Evolutionary conservation across 2,329 filamentous ascomycete species (phyloP).

Genomic region (Botryotinia narcissicola): DNA sequence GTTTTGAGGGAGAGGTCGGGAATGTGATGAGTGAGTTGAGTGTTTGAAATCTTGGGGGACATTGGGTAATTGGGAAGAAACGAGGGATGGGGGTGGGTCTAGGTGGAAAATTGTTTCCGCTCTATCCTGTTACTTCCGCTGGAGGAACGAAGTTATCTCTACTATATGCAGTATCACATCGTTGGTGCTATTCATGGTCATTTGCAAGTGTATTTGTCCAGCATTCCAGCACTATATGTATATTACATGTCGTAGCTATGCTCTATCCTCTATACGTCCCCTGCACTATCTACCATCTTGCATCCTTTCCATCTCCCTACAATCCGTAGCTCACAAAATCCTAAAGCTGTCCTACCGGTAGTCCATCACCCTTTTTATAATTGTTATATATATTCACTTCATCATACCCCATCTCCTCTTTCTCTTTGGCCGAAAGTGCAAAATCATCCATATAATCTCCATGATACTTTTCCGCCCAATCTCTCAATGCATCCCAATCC

Average conservation of each 20-base stretch:
- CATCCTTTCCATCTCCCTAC: too few species aligned
- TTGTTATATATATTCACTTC: not conserved
- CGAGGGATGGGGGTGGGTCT: not conserved
- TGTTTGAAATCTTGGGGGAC: not conserved
- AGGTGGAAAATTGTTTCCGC: not conserved
- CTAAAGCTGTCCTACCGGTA: slow-evolving; percentile 4
- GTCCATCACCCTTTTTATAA: not conserved
- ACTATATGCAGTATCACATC: not conserved
- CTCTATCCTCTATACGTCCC: not conserved
- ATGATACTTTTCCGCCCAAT: slow-evolving; percentile 8
- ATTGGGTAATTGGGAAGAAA: not conserved
- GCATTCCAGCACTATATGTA: not conserved
- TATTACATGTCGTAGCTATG: not conserved
- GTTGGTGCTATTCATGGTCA: not conserved
- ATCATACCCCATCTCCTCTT: not conserved
- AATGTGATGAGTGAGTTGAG: not conserved
- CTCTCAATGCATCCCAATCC: slow-evolving; percentile 14
- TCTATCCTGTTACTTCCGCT: not conserved
- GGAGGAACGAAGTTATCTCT: not conserved
- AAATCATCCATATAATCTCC: not conserved
- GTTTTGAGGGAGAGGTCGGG: not conserved
- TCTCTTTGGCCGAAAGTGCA: not conserved
- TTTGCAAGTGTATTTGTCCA: not conserved
- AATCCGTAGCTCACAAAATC: not conserved
- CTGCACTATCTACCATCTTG: not conserved